Base-by-base conservation (phyloP, 192 early-diverging fungal genomes). In the Coemansia sp. region DNA sequence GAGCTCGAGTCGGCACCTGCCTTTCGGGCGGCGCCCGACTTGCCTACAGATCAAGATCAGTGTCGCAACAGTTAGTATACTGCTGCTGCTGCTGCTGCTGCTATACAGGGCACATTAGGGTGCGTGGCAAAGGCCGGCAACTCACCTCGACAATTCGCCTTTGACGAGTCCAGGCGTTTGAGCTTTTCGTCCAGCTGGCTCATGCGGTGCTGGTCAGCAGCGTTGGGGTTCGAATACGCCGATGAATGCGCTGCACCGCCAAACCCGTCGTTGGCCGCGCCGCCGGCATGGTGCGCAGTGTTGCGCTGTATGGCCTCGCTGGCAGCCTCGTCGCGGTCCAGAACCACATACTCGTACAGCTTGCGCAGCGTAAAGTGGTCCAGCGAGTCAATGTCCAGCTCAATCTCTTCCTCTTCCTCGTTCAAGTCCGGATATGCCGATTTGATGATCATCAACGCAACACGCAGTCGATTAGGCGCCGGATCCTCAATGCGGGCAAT, bases 351-450 rank as follows among this genome's bases (percentile, higher is more conserved):
- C 35, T 89, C 80, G 64, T 95, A 93, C 34, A 98, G 74, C 62
- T 83, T 82, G 65, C 83, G 89, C 21, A 95, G 80, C 9, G 92
- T 94, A 25, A 67, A 71, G 53, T 85, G 83, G 64, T 91, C 88
- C 39, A 97, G 75, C 0, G 89, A 79, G 54, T 95, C 94, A 71
- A 98, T 95, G 55, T 98, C 95, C 58, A 98, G 79, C 64, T 97
- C 94, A 53, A 97, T 91, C 68, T 97, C 94, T 31, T 90, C 89
- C 52, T 89, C 83, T 11, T 79, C 81, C 27, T 77, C 74, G 55
- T 77, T 77, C 23, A 77, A 50, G n/a, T 77, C 74, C 0, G 74
- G 74, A 28, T 70, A 70, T 12, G 74, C 74, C 0, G 74, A 77
- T 25, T 77, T 77, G 51, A 77, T 77, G 17, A 77, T 70, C 62